Percentiles rank a stretch among this genome's conserved stretches.
Evolutionary conservation across 495 filamentous ascomycete species (phyloP).

Genomic region (Xylaria bambusicola): DNA sequence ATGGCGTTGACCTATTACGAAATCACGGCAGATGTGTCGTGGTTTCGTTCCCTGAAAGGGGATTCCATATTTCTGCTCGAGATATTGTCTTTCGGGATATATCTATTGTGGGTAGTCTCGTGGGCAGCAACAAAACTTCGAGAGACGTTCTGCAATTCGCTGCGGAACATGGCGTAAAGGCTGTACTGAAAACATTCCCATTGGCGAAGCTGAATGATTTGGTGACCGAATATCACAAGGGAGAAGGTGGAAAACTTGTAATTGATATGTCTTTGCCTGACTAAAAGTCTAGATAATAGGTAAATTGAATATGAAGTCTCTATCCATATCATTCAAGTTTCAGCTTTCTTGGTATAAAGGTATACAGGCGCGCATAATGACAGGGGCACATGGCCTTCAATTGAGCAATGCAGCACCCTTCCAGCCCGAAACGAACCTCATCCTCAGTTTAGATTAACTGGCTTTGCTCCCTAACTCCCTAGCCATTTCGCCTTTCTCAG

Average conservation of each 20-base stretch:
- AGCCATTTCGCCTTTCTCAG: slow-evolving; percentile 35
- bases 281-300: too few relatives aligned
- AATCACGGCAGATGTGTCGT: slow-evolving; percentile 44
- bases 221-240: slow-evolving; percentile 46
- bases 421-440: too few relatives aligned
- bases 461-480: slow-evolving; percentile 26
- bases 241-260: slow-evolving; percentile 43
- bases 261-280: slow-evolving; percentile 38
- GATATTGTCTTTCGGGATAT: slow-evolving; percentile 44
- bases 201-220: slow-evolving; percentile 40
- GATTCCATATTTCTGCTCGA: slow-evolving; percentile 40
- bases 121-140: slow-evolving; percentile 38
- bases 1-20: slow-evolving; percentile 40
- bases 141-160: slow-evolving; percentile 40
- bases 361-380: too few relatives aligned
- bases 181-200: slow-evolving; percentile 38
- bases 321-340: too few relatives aligned
- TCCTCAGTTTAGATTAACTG: slow-evolving; percentile 11
- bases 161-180: slow-evolving; percentile 32
- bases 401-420: background rate
- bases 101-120: slow-evolving; percentile 37
- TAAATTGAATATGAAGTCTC: too few relatives aligned
- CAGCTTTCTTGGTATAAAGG: too few relatives aligned
- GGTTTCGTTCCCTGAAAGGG: slow-evolving; percentile 40
- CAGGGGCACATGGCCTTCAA: slow-evolving; percentile 4